A percentile compares a stretch with the other conserved stretches of the same genome.
Evolutionary conservation across 1,284 basidiomycete genomes (phyloP).

Genomic region (Ustilago shanxiensis): DNA sequence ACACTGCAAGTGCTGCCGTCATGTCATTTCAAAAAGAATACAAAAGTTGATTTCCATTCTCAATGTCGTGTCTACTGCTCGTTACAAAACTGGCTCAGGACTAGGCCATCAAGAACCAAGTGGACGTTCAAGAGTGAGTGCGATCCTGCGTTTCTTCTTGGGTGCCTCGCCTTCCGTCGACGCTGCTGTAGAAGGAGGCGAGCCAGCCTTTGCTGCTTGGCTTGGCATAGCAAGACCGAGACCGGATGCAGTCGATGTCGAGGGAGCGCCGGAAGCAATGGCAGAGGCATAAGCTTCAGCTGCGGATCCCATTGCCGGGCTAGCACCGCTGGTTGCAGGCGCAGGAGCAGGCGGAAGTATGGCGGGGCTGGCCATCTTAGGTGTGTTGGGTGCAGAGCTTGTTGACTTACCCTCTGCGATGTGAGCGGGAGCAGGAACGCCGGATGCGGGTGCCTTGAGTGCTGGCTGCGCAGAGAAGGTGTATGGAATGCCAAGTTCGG

Average conservation of each 20-base stretch:
- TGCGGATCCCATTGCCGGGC: slow-evolving; percentile 18
- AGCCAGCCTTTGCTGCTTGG: slow-evolving; percentile 16
- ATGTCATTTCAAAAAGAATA: neutral
- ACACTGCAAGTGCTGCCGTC: no score
- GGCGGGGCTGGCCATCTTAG: slow-evolving; percentile 30
- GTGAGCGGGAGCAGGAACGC: slow-evolving; percentile 32
- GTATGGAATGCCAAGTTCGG: slow-evolving; percentile 82
- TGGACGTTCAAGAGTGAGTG: slow-evolving; percentile 75
- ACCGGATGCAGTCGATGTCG: slow-evolving; percentile 49
- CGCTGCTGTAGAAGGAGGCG: slow-evolving; percentile 56
- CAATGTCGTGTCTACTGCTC: neutral
- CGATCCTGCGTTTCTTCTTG: slow-evolving; percentile 90
- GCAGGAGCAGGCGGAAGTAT: slow-evolving; percentile 25
- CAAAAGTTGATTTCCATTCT: neutral
- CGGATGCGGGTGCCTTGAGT: slow-evolving; percentile 38
- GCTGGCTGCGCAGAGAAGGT: slow-evolving; percentile 54
- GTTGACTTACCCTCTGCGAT: slow-evolving; percentile 41
- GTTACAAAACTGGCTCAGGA: neutral
- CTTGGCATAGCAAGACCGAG: slow-evolving; percentile 41
- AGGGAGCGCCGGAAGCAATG: slow-evolving; percentile 17
- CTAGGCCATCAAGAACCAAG: slow-evolving; percentile 36
- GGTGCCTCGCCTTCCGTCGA: slow-evolving; percentile 74
- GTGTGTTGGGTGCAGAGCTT: slow-evolving; percentile 32
- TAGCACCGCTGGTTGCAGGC: neutral
- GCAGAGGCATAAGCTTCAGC: slow-evolving; percentile 42